Conservation (phyloP, 1,284 basidiomycete species). For the Melanopsichium pennsylvanicum region DNA sequence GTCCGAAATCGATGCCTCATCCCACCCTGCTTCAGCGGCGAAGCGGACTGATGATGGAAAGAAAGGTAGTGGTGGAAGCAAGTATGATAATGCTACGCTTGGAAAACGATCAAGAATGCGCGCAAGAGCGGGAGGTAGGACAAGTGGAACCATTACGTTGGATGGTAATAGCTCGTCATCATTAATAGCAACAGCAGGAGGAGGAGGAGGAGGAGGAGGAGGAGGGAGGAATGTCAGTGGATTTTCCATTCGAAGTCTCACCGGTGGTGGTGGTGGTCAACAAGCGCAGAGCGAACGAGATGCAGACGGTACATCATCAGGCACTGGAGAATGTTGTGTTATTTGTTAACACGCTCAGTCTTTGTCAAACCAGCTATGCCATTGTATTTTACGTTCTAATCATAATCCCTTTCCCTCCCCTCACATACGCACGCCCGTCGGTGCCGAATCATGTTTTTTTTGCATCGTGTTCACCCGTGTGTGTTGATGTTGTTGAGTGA, state of each 20-base stretch:
- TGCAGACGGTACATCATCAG: not conserved
- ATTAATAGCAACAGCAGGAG: too few relatives aligned
- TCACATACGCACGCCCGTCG: too few relatives aligned
- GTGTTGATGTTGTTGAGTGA: too few relatives aligned
- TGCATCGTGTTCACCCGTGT: too few relatives aligned
- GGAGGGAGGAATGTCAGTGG: slow-evolving; percentile 7
- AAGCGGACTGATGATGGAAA: not conserved
- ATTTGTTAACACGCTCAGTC: not conserved
- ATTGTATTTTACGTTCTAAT: slow-evolving; percentile 1
- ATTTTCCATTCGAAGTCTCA: slow-evolving; percentile 11
- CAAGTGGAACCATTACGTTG: slow-evolving; percentile 16
- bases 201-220: not conserved
- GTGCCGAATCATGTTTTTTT: too few relatives aligned
- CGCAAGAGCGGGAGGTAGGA: slow-evolving; percentile 14
- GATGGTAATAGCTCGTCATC: not conserved
- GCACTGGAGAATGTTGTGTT: slow-evolving; percentile 13
- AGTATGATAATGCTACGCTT: slow-evolving; percentile 13
- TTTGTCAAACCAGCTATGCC: not conserved
- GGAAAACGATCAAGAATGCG: slow-evolving; percentile 21
- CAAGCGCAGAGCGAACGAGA: not conserved
- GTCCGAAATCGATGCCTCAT: not conserved
- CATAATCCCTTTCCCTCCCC: too few relatives aligned
- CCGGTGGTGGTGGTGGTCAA: not conserved
- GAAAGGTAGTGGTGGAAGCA: not conserved
- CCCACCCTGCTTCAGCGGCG: not conserved